A percentile compares a stretch with the other conserved stretches of the same genome.
Conservation (phyloP, 495 filamentous ascomycete species). For the Hyaloscypha hepaticicola region DNA sequence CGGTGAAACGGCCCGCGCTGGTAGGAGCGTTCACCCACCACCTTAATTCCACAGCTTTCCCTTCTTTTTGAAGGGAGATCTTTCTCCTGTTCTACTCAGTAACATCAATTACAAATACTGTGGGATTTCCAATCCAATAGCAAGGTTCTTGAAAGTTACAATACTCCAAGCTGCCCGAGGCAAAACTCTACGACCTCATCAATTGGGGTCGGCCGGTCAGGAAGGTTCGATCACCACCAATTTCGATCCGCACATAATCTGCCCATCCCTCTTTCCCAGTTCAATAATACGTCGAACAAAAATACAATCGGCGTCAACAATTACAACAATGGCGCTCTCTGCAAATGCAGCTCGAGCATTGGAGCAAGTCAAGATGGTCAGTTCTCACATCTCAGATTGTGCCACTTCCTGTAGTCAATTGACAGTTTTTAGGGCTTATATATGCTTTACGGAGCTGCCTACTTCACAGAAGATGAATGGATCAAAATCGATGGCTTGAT, state of each 20-base stretch:
- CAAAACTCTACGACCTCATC: background rate
- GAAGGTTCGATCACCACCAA: background rate
- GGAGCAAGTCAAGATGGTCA: conserved; percentile 28
- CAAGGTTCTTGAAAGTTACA: background rate
- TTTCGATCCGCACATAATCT: background rate
- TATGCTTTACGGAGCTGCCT: conserved; percentile 30
- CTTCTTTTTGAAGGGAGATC: background rate
- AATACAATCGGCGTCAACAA: background rate
- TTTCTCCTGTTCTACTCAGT: background rate
- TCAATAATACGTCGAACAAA: background rate
- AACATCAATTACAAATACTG: background rate
- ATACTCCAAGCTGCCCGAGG: background rate
- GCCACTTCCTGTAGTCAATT: background rate
- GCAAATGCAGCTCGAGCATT: conserved; percentile 21
- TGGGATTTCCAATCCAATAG: background rate
- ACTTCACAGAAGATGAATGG: conserved; percentile 33
- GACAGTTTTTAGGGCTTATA: conserved; percentile 21
- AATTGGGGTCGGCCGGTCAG: background rate
- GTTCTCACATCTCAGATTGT: conserved; percentile 2
- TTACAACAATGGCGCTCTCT: conserved; percentile 24
- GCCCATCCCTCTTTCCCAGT: background rate
- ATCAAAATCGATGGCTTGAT: conserved; percentile 28
- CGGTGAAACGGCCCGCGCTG: background rate
- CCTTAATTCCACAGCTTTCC: background rate
- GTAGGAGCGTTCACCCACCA: background rate